A percentile compares a stretch with the other conserved stretches of the same genome.
phyloP scores from a whole-genome alignment of 345 rosid genomes.

The Eucalyptus globulus region DNA sequence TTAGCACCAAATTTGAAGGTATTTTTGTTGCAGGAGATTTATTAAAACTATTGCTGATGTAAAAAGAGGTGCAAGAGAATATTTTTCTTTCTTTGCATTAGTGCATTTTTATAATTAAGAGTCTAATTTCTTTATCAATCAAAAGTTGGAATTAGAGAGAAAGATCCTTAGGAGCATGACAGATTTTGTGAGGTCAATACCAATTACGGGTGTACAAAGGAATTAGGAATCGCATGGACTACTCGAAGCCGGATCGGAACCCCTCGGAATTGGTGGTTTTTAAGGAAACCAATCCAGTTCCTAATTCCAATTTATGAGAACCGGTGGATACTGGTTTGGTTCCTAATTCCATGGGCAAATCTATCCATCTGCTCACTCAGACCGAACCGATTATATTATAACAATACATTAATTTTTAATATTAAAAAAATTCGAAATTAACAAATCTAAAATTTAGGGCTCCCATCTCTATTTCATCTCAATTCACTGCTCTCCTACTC shows the following conservation, averaged over 20 bases:
- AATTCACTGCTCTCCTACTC: no score
- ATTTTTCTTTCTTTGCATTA: not conserved
- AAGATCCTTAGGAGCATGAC: rapidly evolving
- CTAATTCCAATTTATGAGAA: no score
- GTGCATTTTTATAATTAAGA: not conserved
- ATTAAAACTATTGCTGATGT: not conserved
- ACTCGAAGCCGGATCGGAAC: rapidly evolving
- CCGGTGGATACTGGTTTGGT: rapidly evolving
- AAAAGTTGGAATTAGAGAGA: not conserved
- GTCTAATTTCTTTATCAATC: not conserved
- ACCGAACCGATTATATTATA: rapidly evolving
- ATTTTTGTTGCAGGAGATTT: not conserved
- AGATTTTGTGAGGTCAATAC: not conserved
- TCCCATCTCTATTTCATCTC: no score
- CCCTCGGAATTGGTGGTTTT: rapidly evolving
- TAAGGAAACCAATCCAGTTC: rapidly evolving
- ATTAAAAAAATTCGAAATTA: no score
- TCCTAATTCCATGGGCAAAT: rapidly evolving
- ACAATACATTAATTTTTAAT: no score
- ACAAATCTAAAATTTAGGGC: no score
- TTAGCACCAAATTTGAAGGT: not conserved
- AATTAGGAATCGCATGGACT: rapidly evolving
- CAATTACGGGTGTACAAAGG: no score
- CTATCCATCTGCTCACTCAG: rapidly evolving
- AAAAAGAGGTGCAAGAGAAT: not conserved